phyloP scores from a whole-genome alignment of 768 basidiomycete genomes.

The Tulasnella sp. region DNA sequence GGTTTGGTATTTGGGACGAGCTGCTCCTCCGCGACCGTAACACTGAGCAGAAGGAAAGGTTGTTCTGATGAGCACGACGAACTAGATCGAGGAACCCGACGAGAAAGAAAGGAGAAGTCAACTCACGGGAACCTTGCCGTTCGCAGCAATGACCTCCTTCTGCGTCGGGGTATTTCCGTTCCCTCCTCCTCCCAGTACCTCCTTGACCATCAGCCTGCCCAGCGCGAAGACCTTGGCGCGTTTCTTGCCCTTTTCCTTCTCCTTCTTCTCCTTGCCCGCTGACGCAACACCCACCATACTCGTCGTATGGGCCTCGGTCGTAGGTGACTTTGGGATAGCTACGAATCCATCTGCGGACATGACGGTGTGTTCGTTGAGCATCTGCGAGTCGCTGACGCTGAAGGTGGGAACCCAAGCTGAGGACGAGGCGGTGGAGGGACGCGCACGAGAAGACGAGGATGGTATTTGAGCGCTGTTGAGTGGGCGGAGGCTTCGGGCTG shows the following conservation, averaged over 20 bases:
- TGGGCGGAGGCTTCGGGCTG: neutral
- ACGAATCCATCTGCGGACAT: neutral
- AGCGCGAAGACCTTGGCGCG: neutral
- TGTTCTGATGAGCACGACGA: neutral
- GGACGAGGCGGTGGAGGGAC: neutral
- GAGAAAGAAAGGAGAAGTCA: neutral
- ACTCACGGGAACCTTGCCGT: neutral
- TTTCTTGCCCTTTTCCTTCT: neutral
- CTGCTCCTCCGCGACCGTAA: neutral
- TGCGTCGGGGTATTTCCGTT: neutral
- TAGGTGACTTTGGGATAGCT: neutral
- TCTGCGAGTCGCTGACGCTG: neutral
- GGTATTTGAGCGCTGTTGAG: neutral
- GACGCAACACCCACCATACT: neutral
- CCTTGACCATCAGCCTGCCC: neutral
- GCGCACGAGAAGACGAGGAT: neutral
- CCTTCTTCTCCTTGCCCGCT: neutral
- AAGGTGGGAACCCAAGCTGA: neutral
- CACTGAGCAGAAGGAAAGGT: neutral
- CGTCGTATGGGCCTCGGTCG: neutral
- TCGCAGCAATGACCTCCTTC: neutral
- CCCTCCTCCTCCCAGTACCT: neutral
- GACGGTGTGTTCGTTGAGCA: neutral
- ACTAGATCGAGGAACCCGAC: too few species aligned
- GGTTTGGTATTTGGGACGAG: neutral